phyloP scores from a whole-genome alignment of 2,329 filamentous ascomycete species.

The Scedosporium minutisporum region DNA sequence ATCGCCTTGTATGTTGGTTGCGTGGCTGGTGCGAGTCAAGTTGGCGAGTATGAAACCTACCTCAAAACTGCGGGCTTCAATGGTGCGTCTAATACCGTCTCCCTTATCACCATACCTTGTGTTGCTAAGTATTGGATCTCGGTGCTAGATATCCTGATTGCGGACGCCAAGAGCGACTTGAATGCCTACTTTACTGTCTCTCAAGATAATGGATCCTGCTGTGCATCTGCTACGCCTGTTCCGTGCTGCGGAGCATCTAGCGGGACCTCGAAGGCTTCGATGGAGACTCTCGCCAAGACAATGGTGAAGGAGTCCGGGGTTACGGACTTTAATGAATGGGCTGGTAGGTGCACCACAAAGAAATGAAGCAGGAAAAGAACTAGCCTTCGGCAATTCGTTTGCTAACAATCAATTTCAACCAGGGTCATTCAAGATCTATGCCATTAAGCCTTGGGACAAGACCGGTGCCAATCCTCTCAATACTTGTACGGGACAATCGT shows the following conservation, averaged over 20 bases:
- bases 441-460: constrained; percentile 26
- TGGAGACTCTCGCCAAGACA: constrained; percentile 13
- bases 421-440: constrained; percentile 42
- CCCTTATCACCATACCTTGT: not conserved
- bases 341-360: constrained; percentile 26
- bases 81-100: constrained; percentile 20
- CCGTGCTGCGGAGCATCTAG: not conserved
- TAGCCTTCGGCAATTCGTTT: not conserved
- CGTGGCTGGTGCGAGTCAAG: constrained; percentile 45
- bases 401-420: not conserved
- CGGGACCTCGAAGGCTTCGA: not conserved
- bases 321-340: constrained; percentile 40
- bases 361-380: not conserved
- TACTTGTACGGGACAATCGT: too few species aligned
- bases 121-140: not conserved
- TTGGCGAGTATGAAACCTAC: constrained; percentile 41
- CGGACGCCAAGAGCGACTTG: not conserved
- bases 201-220: not conserved
- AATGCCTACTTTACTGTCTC: not conserved
- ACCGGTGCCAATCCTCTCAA: too few species aligned
- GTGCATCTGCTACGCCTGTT: not conserved
- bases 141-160: not conserved
- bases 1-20: constrained; percentile 51
- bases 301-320: constrained; percentile 18
- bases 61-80: constrained; percentile 39